A percentile compares a stretch with the other conserved stretches of the same genome.
These are phyloP conservation scores for Mucor velutinosus DNA, from an alignment of 371 early-diverging fungal genomes.

Conservation along the genomic window DNA sequence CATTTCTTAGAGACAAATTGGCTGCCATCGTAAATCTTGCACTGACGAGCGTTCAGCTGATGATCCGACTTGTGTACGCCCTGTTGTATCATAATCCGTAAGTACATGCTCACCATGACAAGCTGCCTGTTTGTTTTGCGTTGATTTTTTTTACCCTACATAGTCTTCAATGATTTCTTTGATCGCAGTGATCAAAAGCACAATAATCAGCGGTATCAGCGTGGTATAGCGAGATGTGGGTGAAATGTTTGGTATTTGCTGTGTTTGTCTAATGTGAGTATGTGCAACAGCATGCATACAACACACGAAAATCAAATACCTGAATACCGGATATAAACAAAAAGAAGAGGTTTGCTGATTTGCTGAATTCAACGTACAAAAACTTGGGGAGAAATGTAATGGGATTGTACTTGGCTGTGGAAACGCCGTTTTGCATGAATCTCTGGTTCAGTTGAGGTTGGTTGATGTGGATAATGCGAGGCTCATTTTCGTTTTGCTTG, in stretches of 20 bases:
- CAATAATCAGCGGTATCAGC: slow-evolving; percentile 88
- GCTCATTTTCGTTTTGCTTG: slow-evolving; percentile 7
- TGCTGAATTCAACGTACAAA: slow-evolving; percentile 85
- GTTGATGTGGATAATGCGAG: slow-evolving; percentile 76
- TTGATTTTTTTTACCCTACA: slow-evolving; percentile 45
- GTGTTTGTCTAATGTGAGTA: background rate
- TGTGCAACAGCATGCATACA: background rate
- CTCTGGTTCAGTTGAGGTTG: slow-evolving; percentile 61
- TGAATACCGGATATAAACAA: slow-evolving; percentile 81
- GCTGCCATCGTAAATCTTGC: slow-evolving; percentile 64
- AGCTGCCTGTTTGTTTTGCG: background rate
- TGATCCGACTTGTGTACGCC: slow-evolving; percentile 72
- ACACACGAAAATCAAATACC: slow-evolving; percentile 31
- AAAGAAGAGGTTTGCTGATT: slow-evolving; percentile 92
- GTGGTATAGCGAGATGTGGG: slow-evolving; percentile 91
- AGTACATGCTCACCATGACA: background rate
- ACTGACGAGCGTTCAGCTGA: slow-evolving; percentile 73
- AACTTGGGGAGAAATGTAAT: slow-evolving; percentile 87
- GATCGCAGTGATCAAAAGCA: slow-evolving; percentile 90
- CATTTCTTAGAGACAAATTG: slow-evolving; percentile 71
- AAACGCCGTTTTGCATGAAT: slow-evolving; percentile 72
- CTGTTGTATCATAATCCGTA: slow-evolving; percentile 16
- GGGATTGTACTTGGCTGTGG: slow-evolving; percentile 85
- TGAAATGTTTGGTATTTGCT: slow-evolving; percentile 86
- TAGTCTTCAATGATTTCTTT: slow-evolving; percentile 98